A percentile compares a stretch with the other conserved stretches of the same genome.
Evolutionary conservation across 2,329 filamentous ascomycete species (phyloP).

Genomic region (Massarina eburnea): DNA sequence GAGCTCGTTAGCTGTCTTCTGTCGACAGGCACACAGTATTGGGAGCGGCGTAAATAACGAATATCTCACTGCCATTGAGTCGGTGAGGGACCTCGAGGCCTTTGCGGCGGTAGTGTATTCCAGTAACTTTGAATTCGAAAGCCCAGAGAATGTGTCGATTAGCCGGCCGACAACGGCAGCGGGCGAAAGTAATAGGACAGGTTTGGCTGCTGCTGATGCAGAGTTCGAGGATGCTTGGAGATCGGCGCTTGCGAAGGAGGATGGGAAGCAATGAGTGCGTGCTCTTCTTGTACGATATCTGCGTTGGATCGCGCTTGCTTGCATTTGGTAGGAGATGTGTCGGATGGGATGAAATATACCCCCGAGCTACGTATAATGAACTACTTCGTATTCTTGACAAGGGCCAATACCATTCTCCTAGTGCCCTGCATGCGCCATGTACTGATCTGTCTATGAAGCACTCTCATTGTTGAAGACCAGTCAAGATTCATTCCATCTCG

Average conservation of each 20-base stretch:
- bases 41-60: slow-evolving; percentile 62
- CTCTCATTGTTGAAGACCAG: too few relatives aligned
- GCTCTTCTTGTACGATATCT: slow-evolving; percentile 12
- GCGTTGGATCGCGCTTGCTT: background rate
- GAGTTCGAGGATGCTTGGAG: slow-evolving; percentile 72
- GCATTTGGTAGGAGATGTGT: background rate
- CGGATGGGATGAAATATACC: slow-evolving; percentile 11
- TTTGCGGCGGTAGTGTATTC: slow-evolving; percentile 87
- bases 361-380: slow-evolving; percentile 5
- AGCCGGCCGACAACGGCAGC: slow-evolving; percentile 14
- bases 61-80: slow-evolving; percentile 68
- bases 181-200: slow-evolving; percentile 18
- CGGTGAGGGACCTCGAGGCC: slow-evolving; percentile 73
- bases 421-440: too few relatives aligned
- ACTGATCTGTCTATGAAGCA: too few relatives aligned
- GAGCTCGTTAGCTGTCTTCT: slow-evolving; percentile 85
- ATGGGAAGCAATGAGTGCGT: slow-evolving; percentile 23
- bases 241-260: slow-evolving; percentile 57
- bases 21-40: slow-evolving; percentile 86
- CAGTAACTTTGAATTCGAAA: slow-evolving; percentile 69
- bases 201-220: slow-evolving; percentile 43
- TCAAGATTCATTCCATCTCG: background rate
- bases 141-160: slow-evolving; percentile 32
- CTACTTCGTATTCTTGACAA: too few relatives aligned
- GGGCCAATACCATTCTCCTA: too few relatives aligned